Base-by-base conservation (phyloP, 768 basidiomycete species). In the Arthromyces matolae region DNA sequence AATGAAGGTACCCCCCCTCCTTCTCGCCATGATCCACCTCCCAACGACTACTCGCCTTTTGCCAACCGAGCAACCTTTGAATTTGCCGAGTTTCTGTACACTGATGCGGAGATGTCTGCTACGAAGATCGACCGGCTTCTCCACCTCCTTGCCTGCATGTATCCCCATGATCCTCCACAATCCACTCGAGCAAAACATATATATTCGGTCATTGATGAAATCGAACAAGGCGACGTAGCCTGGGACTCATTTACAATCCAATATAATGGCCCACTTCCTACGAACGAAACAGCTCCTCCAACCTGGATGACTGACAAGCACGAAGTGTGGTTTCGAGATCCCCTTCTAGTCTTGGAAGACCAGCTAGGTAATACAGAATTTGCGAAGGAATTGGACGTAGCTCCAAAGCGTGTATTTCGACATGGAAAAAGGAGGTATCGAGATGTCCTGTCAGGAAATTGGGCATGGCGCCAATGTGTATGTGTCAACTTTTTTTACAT, bases 391-490 rank as follows among this genome's bases (percentile, higher is more conserved):
- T 63, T 70, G 6, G 70, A 74, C 45, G 61, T 54, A 27, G 55
- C 60, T 12, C 69, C 71, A 0, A 64, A 64, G 34, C 49, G 56
- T 9, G 61, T 12, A 22, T 64, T 22, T 62, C 60, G 9, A 33
- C 41, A 58, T 37, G 64, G 60, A 0, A 55, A 61, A 16, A 50
- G 64, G 0, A 59, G 52, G 3, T 71, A 54, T 43, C 32, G 28
- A 3, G 58, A 75, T 55, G 53, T 76, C 14, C 72, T 75, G 69
- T 71, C 70, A 0, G 73, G 68, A 3, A 58, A 70, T 25, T 75
- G 62, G 56, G 67, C 67, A 3, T 76, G 69, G 70, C 43, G 56
- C 6, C 71, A 77, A 39, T 66, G 64, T 4, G 71, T 73, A 58
- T 7, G 62, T 63, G 19, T 8, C 9, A 18, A 18, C 35, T 18